Base-by-base conservation (phyloP, 805 yeast genomes). In the Saccharomyces paradoxus region DNA sequence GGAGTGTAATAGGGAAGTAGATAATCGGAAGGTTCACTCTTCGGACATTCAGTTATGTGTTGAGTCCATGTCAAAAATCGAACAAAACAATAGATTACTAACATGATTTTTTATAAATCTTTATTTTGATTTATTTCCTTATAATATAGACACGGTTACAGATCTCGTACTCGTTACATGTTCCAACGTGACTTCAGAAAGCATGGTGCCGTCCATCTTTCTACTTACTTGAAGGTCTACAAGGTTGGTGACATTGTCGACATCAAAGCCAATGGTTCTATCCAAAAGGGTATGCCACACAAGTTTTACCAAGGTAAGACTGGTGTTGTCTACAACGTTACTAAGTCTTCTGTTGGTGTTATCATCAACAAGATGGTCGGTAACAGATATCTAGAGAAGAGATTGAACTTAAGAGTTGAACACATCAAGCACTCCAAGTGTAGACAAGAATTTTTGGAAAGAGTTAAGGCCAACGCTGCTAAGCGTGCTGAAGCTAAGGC, bases 251-350 rank as follows among this genome's bases (percentile, higher is more conserved):
- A 94, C 79, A 92, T 94, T 72, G 99, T 94, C 74, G 99, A 94
- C 80, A 91, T 94, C 84, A 92, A 89, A 82, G 99, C 95, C 78
- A 94, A 94, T 78, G 97, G 97, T 84, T 83, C 99, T 68, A 83
- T 91, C 84, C 98, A 94, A 78, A 91, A 92, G 87, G 97, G 98
- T 89, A 89, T 94, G 97, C 99, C 99, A 78, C 96, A 89, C 90
- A 94, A 94, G 84, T 91, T 83, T 87, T 94, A 94, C 97, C 97
- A 94, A 85, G 99, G 99, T 81, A 94, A 91, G 86, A 94, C 99
- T 67, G 99, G 99, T 86, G 89, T 94, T 71, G 84, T 94, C 66
- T 94, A 84, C 96, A 94, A 94, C 86, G 95, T 94, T 69, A 92
- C 99, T 87, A 94, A 89, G 85, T 80, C 96, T 63, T 82, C 99